phyloP scores from a whole-genome alignment of 1,284 basidiomycete species.

The Trichosporon sp. region DNA sequence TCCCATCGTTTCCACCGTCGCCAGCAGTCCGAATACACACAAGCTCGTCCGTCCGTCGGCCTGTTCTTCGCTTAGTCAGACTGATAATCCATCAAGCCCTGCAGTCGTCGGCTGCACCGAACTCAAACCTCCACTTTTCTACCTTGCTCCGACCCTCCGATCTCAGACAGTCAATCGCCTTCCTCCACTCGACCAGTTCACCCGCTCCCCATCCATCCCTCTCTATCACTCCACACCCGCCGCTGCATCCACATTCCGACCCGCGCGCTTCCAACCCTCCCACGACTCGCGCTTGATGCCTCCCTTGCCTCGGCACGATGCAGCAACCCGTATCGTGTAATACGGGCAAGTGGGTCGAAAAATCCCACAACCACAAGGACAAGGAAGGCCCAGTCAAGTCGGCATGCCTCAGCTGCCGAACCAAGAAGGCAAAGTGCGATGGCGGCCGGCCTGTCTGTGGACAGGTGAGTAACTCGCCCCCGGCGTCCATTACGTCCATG shows the following conservation, averaged over 20 bases:
- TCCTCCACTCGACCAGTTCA: not conserved
- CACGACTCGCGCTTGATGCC: not conserved
- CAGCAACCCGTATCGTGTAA: slow-evolving; percentile 6
- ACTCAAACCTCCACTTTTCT: not conserved
- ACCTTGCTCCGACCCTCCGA: not conserved
- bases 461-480: slow-evolving; percentile 33
- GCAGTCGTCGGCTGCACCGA: not conserved
- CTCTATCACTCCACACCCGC: not conserved
- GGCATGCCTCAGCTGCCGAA: slow-evolving; percentile 48
- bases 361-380: slow-evolving; percentile 2
- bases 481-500: not conserved
- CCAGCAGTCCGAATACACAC: not conserved
- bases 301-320: not conserved
- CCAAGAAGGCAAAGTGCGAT: slow-evolving; percentile 50
- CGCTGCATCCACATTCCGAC: not conserved
- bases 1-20: not conserved
- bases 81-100: not conserved
- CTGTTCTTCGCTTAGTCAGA: not conserved
- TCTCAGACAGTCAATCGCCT: not conserved
- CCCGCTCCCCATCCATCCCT: not conserved
- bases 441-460: slow-evolving; percentile 46
- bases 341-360: slow-evolving; percentile 8
- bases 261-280: not conserved
- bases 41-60: not conserved
- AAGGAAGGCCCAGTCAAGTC: slow-evolving; percentile 37